Conservation (phyloP, 805 yeast genomes). For the Candida morakotiae region DNA sequence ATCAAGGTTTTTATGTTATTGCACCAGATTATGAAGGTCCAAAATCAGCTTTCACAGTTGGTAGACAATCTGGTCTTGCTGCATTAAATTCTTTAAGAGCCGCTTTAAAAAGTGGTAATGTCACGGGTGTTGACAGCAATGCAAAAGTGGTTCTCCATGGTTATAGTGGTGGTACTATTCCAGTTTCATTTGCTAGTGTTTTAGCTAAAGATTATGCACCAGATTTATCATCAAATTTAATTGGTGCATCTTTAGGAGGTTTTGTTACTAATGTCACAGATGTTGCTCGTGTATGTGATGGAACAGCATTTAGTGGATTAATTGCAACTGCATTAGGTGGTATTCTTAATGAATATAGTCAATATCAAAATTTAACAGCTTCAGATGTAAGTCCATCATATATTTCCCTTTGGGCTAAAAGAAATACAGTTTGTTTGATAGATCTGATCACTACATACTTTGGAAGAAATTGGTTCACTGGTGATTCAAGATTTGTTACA, state of each 20-base stretch:
- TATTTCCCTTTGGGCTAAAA: not conserved
- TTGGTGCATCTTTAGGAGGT: conserved; percentile 35
- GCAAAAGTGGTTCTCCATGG: conserved; percentile 29
- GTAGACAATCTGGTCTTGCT: conserved; percentile 26
- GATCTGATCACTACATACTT: not conserved
- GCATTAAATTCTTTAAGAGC: conserved; percentile 30
- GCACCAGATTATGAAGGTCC: conserved; percentile 35
- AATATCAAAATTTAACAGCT: conserved; percentile 1
- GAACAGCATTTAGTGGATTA: conserved; percentile 25
- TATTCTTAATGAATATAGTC: conserved; percentile 27
- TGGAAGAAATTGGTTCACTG: not conserved
- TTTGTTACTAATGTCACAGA: conserved; percentile 30
- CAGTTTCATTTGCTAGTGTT: conserved; percentile 35
- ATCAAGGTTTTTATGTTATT: conserved; percentile 29
- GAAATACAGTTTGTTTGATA: not conserved
- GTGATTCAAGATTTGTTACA: not conserved
- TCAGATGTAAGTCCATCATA: not conserved
- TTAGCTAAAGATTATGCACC: conserved; percentile 35
- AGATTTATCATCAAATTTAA: conserved; percentile 19
- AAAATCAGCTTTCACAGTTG: conserved; percentile 27
- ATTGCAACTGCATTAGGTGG: conserved; percentile 28
- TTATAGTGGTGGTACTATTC: conserved; percentile 36
- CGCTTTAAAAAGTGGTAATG: conserved; percentile 12
- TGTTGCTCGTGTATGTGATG: conserved; percentile 20
- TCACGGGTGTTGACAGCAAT: conserved; percentile 16